These are phyloP conservation scores for Xylariaceae sp. DNA, from an alignment of 2,329 filamentous ascomycete genomes.

Conservation along the genomic window DNA sequence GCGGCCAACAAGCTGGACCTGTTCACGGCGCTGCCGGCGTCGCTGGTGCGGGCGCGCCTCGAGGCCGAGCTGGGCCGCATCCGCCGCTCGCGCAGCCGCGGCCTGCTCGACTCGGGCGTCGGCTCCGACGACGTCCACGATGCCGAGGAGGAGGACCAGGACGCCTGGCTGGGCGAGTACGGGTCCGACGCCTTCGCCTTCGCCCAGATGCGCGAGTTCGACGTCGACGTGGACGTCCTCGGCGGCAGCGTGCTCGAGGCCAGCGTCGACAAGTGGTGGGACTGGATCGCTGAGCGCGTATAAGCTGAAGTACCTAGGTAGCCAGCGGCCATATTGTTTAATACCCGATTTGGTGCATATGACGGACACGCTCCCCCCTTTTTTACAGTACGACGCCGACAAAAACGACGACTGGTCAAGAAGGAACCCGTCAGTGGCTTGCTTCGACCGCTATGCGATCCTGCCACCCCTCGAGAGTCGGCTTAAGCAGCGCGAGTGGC, in stretches of 20 bases:
- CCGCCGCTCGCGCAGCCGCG: conserved; percentile 68
- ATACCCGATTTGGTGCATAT: no score
- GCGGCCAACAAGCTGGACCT: conserved; percentile 94
- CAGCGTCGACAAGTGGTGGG: conserved; percentile 77
- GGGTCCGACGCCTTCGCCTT: conserved; percentile 75
- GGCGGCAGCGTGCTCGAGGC: conserved; percentile 66
- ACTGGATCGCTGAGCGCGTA: conserved; percentile 86
- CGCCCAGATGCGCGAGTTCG: conserved; percentile 73
- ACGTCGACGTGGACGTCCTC: conserved; percentile 67
- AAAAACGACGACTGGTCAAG: no score
- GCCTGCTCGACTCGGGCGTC: conserved; percentile 74
- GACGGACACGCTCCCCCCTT: no score
- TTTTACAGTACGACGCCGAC: no score
- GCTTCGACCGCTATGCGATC: no score
- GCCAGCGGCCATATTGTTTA: no score
- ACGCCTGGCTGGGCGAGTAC: conserved; percentile 77
- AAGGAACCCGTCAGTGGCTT: no score
- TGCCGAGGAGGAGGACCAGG: conserved; percentile 60
- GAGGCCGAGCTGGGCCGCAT: conserved; percentile 78
- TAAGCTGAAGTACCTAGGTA: no score
- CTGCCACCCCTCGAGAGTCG: no score
- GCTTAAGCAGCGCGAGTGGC: no score
- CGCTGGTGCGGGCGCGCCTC: conserved; percentile 64
- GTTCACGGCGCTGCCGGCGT: conserved; percentile 81
- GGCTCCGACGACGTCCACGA: conserved; percentile 54